Base-by-base conservation (phyloP, 305 asterid species). In the Withania somnifera region DNA sequence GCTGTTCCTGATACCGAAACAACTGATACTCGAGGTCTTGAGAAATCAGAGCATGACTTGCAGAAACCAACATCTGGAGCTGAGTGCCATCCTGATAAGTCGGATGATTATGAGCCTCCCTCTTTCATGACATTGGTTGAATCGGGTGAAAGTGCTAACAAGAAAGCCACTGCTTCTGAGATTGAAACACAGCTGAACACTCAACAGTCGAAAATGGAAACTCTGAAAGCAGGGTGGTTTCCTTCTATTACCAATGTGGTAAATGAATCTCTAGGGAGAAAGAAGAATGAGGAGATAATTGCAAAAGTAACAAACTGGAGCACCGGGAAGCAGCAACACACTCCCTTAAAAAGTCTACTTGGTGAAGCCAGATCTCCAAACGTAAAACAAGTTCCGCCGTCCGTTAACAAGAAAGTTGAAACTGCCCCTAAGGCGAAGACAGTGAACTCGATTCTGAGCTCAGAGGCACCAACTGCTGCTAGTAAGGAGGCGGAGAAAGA, bases 221-320 rank as follows among this genome's bases (percentile, higher is more conserved):
- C 91, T 80, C 82, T 84, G 17, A 86, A 88, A 38, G 92, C 93
- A 5, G 95, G 94, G 17, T 93, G 95, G 97, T 93, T 90, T 85
- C 97, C 97, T 66, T 89, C 96, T 76, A 66, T 93, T 57, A 89
- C 97, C 34, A 92, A 90, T 28, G 92, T 91, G 14, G 90, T 84
- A 67, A 92, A 90, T 50, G 97, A 95, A 63, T 93, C 98, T 10
- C 90, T 93, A 86, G 97, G 95, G 45, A 88, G 98, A 83, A 93
- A 92, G 93, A 92, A 92, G 84, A 95, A 93, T 2, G 97, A 95
- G 89, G 98, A 90, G 87, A 82, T 90, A 51, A 93, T 93, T 61
- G 91, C 94, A 82, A 95, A 92, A 88, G 97, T 93, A 42, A 89
- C 97, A 51, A 91, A 90, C 80, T 92, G 95, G 97, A 93, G 87